phyloP scores from a whole-genome alignment of 305 asterid genomes.

The Fraxinus angustifolia region DNA sequence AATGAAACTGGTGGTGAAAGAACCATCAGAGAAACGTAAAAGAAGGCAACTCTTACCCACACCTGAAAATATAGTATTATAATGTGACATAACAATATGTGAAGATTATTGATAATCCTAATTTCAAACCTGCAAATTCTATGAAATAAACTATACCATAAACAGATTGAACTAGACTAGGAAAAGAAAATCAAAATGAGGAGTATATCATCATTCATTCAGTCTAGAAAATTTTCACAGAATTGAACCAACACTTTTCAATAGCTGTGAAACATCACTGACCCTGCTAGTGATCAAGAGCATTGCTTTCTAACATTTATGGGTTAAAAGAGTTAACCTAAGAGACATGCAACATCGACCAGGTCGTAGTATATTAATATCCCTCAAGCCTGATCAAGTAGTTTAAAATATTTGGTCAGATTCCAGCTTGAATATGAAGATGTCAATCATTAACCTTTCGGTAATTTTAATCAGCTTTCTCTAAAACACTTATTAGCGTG shows the following conservation, averaged over 20 bases:
- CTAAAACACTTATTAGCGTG: not conserved
- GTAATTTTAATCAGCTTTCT: not conserved
- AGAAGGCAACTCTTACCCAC: slow-evolving; percentile 99
- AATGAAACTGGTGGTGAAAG: slow-evolving; percentile 94
- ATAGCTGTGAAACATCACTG: not conserved
- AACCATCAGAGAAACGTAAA: slow-evolving; percentile 93
- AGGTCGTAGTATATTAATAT: not conserved
- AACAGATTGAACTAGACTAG: slow-evolving; percentile 1
- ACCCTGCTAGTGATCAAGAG: not conserved
- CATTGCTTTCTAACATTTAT: not conserved
- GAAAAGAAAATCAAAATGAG: not conserved
- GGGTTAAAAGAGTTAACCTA: not conserved
- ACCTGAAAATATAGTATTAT: slow-evolving; percentile 48
- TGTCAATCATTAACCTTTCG: not conserved
- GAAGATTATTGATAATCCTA: not conserved
- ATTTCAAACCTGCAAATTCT: not conserved
- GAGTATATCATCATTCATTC: not conserved
- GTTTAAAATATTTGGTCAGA: not conserved
- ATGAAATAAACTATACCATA: slow-evolving; percentile 5
- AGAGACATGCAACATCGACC: not conserved
- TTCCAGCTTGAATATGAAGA: not conserved
- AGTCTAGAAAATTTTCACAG: not conserved
- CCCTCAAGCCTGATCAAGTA: not conserved
- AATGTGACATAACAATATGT: not conserved
- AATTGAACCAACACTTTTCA: not conserved